phyloP scores from a whole-genome alignment of 495 filamentous ascomycete species.

The Immersiella caudata region DNA sequence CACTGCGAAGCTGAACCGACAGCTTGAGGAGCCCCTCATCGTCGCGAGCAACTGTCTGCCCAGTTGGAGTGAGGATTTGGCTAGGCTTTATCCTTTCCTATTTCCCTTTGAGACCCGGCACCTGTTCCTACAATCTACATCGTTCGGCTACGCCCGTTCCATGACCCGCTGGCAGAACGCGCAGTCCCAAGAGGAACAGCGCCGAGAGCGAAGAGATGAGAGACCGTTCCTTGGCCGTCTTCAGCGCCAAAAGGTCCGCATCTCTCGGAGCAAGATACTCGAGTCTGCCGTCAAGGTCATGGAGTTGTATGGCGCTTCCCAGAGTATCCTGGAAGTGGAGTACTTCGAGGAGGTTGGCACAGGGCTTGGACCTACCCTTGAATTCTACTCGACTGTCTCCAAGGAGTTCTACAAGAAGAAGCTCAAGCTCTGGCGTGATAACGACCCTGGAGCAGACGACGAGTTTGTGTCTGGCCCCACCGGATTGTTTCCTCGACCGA shows the following conservation, averaged over 20 bases:
- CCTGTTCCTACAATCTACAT: slow-evolving; percentile 95
- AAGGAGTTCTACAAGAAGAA: slow-evolving; percentile 98
- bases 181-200: slow-evolving; percentile 74
- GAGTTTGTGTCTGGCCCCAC: slow-evolving; percentile 86
- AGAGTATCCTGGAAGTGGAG: slow-evolving; percentile 94
- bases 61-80: slow-evolving; percentile 96
- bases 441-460: slow-evolving; percentile 70
- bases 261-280: slow-evolving; percentile 86
- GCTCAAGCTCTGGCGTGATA: slow-evolving; percentile 93
- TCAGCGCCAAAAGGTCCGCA: slow-evolving; percentile 96
- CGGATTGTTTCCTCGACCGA: slow-evolving; percentile 90
- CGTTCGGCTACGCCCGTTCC: slow-evolving; percentile 95
- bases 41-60: slow-evolving; percentile 97
- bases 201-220: slow-evolving; percentile 85
- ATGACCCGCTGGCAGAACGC: slow-evolving; percentile 98
- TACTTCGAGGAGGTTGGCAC: slow-evolving; percentile 99
- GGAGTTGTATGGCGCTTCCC: slow-evolving; percentile 95
- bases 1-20: slow-evolving; percentile 97
- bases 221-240: slow-evolving; percentile 89
- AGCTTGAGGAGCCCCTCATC: slow-evolving; percentile 97
- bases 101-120: slow-evolving; percentile 99
- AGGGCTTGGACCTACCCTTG: slow-evolving; percentile 91
- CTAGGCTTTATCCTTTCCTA: slow-evolving; percentile 93
- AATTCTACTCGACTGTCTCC: slow-evolving; percentile 98
- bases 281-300: slow-evolving; percentile 99